Evolutionary conservation across 176 grass and related monocot genomes (phyloP).

Genomic region (Leersia perrieri): DNA sequence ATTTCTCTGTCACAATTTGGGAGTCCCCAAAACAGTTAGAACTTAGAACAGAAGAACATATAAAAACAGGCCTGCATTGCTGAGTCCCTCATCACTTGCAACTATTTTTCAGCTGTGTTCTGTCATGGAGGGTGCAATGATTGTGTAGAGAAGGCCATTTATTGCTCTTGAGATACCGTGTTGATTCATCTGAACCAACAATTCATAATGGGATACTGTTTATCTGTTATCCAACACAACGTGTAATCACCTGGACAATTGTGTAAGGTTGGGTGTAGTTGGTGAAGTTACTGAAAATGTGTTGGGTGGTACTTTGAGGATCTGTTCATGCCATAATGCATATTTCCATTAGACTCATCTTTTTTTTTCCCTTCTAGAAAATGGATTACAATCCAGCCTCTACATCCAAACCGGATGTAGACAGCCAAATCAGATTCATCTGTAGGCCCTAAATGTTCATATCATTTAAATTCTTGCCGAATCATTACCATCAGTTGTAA

Average conservation of each 20-base stretch:
- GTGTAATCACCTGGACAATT: slow-evolving; percentile 8
- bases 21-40: slow-evolving; percentile 1
- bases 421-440: slow-evolving; percentile 9
- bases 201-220: slow-evolving; percentile 16
- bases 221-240: slow-evolving; percentile 25
- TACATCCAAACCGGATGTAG: no score
- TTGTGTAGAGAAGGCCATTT: slow-evolving; percentile 24
- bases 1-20: neutral
- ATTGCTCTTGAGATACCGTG: slow-evolving; percentile 16
- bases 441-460: neutral
- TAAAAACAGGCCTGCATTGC: neutral
- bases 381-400: no score
- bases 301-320: neutral
- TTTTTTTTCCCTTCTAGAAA: no score
- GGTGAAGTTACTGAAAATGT: slow-evolving; percentile 25
- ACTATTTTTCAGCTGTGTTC: slow-evolving; percentile 3
- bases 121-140: slow-evolving; percentile 28
- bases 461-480: neutral
- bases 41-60: slow-evolving; percentile 15
- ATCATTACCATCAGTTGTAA: neutral
- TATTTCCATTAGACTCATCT: neutral
- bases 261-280: slow-evolving; percentile 8
- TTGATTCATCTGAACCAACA: slow-evolving; percentile 18
- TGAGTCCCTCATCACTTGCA: slow-evolving; percentile 8
- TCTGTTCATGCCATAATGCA: neutral